These are phyloP conservation scores for Starmerella ratchasimensis DNA, from an alignment of 805 yeast species.

Conservation along the genomic window DNA sequence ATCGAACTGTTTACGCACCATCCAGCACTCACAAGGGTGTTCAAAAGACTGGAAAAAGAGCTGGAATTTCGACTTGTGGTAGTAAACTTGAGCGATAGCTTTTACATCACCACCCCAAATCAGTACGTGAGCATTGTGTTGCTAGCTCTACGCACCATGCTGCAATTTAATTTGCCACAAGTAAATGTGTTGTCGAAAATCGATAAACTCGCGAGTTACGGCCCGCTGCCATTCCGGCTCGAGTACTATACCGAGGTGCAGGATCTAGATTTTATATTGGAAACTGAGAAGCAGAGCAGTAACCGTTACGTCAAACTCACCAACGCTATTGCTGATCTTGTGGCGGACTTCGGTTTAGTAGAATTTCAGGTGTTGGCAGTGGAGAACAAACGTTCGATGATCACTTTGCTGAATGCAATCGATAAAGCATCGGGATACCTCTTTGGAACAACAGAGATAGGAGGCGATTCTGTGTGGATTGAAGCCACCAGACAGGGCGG, in stretches of 20 bases:
- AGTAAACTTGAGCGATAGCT: constrained; percentile 72
- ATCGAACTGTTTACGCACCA: constrained; percentile 90
- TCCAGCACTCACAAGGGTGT: constrained; percentile 53
- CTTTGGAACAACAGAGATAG: constrained; percentile 83
- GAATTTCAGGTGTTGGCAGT: constrained; percentile 80
- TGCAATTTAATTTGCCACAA: constrained; percentile 85
- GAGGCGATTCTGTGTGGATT: constrained; percentile 98
- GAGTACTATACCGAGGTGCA: constrained; percentile 89
- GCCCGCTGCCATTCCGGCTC: constrained; percentile 60
- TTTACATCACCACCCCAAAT: constrained; percentile 71
- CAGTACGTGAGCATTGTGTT: constrained; percentile 74
- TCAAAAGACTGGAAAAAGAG: constrained; percentile 47
- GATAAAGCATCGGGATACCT: constrained; percentile 91
- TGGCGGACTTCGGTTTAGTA: constrained; percentile 76
- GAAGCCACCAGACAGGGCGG: constrained; percentile 81
- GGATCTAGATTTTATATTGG: constrained; percentile 55
- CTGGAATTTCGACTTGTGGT: constrained; percentile 55
- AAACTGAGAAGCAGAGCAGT: constrained; percentile 45
- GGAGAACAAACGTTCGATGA: constrained; percentile 88
- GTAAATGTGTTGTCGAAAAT: constrained; percentile 85
- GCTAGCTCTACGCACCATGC: constrained; percentile 77
- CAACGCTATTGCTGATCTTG: constrained; percentile 62
- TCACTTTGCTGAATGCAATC: constrained; percentile 54
- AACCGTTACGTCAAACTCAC: constrained; percentile 41
- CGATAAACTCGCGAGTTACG: constrained; percentile 64